Evolutionary conservation across 345 rosid genomes (phyloP).

Genomic region (Erucastrum elatum): DNA sequence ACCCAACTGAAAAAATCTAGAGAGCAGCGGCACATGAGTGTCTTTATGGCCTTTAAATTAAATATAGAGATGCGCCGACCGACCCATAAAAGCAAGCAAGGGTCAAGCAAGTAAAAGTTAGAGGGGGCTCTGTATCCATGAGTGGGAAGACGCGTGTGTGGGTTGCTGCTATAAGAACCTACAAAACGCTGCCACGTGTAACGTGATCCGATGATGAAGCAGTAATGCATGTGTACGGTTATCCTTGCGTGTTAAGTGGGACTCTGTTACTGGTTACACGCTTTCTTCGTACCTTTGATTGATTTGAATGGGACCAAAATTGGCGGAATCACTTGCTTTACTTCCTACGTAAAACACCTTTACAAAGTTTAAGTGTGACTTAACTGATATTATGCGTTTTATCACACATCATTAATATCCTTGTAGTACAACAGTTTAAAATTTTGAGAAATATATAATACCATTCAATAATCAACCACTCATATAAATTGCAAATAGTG

Average conservation of each 20-base stretch:
- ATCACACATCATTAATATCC: background rate
- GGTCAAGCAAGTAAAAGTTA: background rate
- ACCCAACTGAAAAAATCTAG: slow-evolving; percentile 24
- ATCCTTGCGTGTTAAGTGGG: slow-evolving; percentile 28
- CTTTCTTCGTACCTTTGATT: background rate
- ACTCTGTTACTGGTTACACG: background rate
- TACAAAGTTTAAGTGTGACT: background rate
- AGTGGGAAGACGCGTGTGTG: slow-evolving; percentile 32
- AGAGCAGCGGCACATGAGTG: slow-evolving; percentile 33
- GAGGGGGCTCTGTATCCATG: slow-evolving; percentile 13
- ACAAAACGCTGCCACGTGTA: slow-evolving; percentile 18
- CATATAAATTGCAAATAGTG: background rate
- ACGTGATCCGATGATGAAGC: slow-evolving; percentile 21
- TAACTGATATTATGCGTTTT: background rate
- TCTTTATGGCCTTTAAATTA: slow-evolving; percentile 13
- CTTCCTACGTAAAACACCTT: slow-evolving; percentile 8
- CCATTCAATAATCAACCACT: background rate
- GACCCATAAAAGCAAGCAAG: background rate
- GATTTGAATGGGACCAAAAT: slow-evolving; percentile 6
- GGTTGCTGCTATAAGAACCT: background rate
- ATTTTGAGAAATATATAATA: background rate
- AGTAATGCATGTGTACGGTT: slow-evolving; percentile 24
- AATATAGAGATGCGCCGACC: background rate
- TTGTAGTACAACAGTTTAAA: background rate
- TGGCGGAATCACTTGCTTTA: slow-evolving; percentile 35